Evolutionary conservation across 2,329 filamentous ascomycete genomes (phyloP), one percentile per base, ranked within the genome.

Genomic region (Paracamarosporium sp.): DNA sequence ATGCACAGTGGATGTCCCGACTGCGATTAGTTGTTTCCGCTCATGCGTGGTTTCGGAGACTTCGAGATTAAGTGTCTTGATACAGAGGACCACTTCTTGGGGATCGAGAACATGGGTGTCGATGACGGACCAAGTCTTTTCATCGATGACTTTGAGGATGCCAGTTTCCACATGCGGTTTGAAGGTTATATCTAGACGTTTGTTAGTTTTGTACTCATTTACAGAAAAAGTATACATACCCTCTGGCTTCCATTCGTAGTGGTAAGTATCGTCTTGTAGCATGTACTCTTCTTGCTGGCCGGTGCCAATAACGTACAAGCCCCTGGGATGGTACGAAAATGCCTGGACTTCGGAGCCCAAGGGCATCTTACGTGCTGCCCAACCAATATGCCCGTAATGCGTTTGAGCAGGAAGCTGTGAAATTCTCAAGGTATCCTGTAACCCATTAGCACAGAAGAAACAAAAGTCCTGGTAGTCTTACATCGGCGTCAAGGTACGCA

Each of bases 11-110:
- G 92, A 90, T 0, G 94, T 97, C 13, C 94, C 95, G 1, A 97
- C 89, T 0, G 89, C 88, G 50, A 99, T 85, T 45, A 98, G 84
- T 69, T 91, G 89, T 68, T 88, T 90, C 15, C 92, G 88, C 73
- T 97, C 91, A 71, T 95, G 92, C 0, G 93, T 97, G 31, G 89
- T 88, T 77, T 99, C 95, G 0, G 93, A 97, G 7, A 96, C 84
- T 76, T 98, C 95, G 13, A 99, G 85, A 53, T 90, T 90, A 36
- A 98, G 83, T 4, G 90, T 89, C 74, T 94, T 89, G 69, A 98
- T 86, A 60, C 90, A 92, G 72, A 95, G 89, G 13, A 96, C 83
- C 12, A 88, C 85, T 77, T 97, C 94, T 60, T 85, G 88, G 0
- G 86, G 80, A 53, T 93, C 91, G 63, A 97, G 83, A 41, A 88